Evolutionary conservation across 345 rosid species (phyloP).

Genomic region (Hibiscus trionum): DNA sequence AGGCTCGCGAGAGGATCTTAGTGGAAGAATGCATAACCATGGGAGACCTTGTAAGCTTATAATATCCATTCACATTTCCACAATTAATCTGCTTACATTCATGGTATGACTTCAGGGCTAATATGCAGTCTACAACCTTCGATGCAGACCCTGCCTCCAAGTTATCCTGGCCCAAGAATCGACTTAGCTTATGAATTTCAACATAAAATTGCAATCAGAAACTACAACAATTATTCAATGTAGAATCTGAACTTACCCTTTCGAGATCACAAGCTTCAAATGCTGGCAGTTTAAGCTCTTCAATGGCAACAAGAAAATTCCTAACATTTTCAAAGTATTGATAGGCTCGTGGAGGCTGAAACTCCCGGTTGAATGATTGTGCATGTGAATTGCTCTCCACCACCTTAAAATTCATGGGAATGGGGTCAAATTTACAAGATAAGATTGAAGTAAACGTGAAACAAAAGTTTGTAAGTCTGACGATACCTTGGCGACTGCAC

Average conservation of each 20-base stretch:
- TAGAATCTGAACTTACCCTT: slow-evolving; percentile 39
- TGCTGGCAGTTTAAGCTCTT: slow-evolving; percentile 70
- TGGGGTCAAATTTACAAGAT: neutral
- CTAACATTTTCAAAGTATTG: slow-evolving; percentile 91
- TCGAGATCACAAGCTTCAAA: slow-evolving; percentile 96
- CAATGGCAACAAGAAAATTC: slow-evolving; percentile 74
- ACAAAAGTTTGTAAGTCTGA: neutral
- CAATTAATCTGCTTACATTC: slow-evolving; percentile 53
- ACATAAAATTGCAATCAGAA: neutral
- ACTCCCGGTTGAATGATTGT: slow-evolving; percentile 44
- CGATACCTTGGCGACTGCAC: slow-evolving; percentile 72
- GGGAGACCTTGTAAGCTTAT: slow-evolving; percentile 59
- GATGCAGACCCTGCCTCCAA: slow-evolving; percentile 69
- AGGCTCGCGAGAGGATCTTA: slow-evolving; percentile 23
- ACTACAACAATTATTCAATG: neutral
- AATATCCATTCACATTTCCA: slow-evolving; percentile 49
- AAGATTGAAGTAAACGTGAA: neutral
- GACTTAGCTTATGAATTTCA: slow-evolving; percentile 8
- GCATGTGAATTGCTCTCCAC: slow-evolving; percentile 55
- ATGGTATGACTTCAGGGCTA: slow-evolving; percentile 64
- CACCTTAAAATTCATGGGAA: slow-evolving; percentile 36
- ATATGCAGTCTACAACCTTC: slow-evolving; percentile 80
- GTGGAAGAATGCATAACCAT: slow-evolving; percentile 39
- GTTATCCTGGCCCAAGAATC: slow-evolving; percentile 39
- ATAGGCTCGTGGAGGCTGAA: slow-evolving; percentile 67